These are phyloP conservation scores for Rhizoclosmatium sp. DNA, from an alignment of 192 early-diverging fungal species.

Conservation along the genomic window DNA sequence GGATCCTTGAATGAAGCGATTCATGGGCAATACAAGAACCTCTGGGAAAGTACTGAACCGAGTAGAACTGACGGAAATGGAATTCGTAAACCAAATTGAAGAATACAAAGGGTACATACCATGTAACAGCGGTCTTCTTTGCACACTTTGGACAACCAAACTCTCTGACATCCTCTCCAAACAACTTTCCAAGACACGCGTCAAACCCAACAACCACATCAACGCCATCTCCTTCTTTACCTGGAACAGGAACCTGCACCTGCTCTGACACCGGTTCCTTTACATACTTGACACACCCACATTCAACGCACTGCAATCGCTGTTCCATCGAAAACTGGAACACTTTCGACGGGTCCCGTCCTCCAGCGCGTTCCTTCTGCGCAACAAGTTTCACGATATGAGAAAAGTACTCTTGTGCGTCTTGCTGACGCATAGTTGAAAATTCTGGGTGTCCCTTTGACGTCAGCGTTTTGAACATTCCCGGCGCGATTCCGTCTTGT, in stretches of 20 bases:
- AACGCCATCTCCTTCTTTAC: slow-evolving; percentile 68
- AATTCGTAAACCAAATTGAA: background rate
- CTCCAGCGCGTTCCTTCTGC: slow-evolving; percentile 75
- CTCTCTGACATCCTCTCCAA: slow-evolving; percentile 69
- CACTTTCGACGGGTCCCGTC: slow-evolving; percentile 74
- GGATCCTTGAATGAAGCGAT: slow-evolving; percentile 54
- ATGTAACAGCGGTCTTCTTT: slow-evolving; percentile 38
- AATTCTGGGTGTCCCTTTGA: slow-evolving; percentile 95
- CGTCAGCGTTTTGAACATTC: slow-evolving; percentile 90
- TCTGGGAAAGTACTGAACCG: slow-evolving; percentile 77
- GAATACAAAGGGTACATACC: slow-evolving; percentile 29
- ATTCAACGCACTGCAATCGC: slow-evolving; percentile 85
- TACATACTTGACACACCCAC: slow-evolving; percentile 83
- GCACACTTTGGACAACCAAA: slow-evolving; percentile 75
- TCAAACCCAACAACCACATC: slow-evolving; percentile 68
- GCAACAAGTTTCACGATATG: slow-evolving; percentile 77
- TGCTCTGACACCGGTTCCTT: slow-evolving; percentile 40
- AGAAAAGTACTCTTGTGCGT: slow-evolving; percentile 94
- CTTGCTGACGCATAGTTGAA: slow-evolving; percentile 97
- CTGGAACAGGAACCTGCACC: slow-evolving; percentile 76
- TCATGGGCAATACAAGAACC: slow-evolving; percentile 73
- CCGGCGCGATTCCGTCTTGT: slow-evolving; percentile 86
- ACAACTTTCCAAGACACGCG: slow-evolving; percentile 75
- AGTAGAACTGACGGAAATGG: slow-evolving; percentile 36
- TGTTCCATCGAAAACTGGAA: slow-evolving; percentile 87